These are phyloP conservation scores for Fagopyrum esculentum DNA, from an alignment of 148 eudicot genomes.

Conservation along the genomic window DNA sequence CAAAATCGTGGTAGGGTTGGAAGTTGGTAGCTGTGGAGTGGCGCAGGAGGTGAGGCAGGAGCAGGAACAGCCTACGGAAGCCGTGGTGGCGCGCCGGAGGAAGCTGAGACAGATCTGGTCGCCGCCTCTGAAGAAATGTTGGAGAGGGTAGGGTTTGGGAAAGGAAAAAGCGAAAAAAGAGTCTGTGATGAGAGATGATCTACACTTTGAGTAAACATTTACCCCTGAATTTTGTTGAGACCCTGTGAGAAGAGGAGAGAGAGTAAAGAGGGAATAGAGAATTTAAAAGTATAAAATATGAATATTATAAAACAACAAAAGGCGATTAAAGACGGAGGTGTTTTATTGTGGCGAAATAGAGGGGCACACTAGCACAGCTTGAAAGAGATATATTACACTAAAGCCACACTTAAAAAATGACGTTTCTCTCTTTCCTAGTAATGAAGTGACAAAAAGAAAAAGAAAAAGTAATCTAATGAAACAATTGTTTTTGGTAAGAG, in stretches of 20 bases:
- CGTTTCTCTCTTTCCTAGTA: too few relatives aligned
- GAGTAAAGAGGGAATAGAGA: not conserved
- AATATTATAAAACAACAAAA: not conserved
- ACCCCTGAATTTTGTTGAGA: conserved; percentile 3
- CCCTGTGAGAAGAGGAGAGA: not conserved
- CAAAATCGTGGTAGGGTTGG: too few relatives aligned
- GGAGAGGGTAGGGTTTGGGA: not conserved
- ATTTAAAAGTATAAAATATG: not conserved
- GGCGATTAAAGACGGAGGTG: not conserved
- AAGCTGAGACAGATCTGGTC: too few relatives aligned
- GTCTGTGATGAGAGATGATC: conserved; percentile 1
- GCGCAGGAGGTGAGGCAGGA: not conserved
- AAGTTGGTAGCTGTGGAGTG: not conserved
- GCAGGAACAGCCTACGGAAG: not conserved
- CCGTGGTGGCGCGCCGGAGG: too few relatives aligned
- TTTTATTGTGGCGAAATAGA: not conserved
- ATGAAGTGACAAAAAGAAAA: too few relatives aligned
- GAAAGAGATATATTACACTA: not conserved
- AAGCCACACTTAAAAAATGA: too few relatives aligned
- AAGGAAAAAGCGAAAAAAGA: not conserved
- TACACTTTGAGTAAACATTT: conserved; percentile 8
- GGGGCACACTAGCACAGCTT: not conserved
- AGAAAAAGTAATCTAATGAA: too few relatives aligned
- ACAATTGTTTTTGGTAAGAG: too few relatives aligned
- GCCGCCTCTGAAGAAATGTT: not conserved